phyloP scores from a whole-genome alignment of 2,329 filamentous ascomycete species.

The Aureobasidium lini region DNA sequence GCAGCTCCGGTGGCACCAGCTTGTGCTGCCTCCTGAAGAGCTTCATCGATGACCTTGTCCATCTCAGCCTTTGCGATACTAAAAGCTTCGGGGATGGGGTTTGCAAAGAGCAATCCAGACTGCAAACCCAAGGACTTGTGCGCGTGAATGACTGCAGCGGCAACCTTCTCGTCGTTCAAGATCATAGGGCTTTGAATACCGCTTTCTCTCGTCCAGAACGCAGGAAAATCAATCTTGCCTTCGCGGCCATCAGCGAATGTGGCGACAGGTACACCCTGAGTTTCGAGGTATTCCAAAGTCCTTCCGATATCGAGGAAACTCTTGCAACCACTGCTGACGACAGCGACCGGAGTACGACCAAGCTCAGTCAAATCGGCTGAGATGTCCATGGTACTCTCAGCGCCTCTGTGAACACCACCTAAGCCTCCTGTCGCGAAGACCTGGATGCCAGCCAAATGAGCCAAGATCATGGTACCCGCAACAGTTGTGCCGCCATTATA shows the following conservation, averaged over 20 bases:
- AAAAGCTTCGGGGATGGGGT: conserved; percentile 67
- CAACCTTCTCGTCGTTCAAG: conserved; percentile 68
- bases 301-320: conserved; percentile 88
- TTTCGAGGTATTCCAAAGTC: conserved; percentile 75
- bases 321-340: conserved; percentile 87
- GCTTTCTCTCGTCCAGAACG: conserved; percentile 87
- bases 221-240: conserved; percentile 74
- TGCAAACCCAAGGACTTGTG: conserved; percentile 65
- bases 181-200: conserved; percentile 70
- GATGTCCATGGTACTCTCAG: conserved; percentile 79
- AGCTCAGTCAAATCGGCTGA: conserved; percentile 94
- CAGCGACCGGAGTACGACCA: conserved; percentile 78
- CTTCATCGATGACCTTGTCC: conserved; percentile 59
- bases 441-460: conserved; percentile 76
- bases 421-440: conserved; percentile 93
- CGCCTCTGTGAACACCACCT: conserved; percentile 87
- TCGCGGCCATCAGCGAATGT: conserved; percentile 80
- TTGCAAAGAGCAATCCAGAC: conserved; percentile 80
- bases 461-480: conserved; percentile 84
- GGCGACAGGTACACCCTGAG: conserved; percentile 69
- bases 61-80: conserved; percentile 66
- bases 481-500: conserved; percentile 90
- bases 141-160: conserved; percentile 79
- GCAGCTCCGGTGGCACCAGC: conserved; percentile 63
- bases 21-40: conserved; percentile 56